A percentile compares a stretch with the other conserved stretches of the same genome.
These are phyloP conservation scores for Podochytrium sp. DNA, from an alignment of 192 early-diverging fungal species.

Conservation along the genomic window DNA sequence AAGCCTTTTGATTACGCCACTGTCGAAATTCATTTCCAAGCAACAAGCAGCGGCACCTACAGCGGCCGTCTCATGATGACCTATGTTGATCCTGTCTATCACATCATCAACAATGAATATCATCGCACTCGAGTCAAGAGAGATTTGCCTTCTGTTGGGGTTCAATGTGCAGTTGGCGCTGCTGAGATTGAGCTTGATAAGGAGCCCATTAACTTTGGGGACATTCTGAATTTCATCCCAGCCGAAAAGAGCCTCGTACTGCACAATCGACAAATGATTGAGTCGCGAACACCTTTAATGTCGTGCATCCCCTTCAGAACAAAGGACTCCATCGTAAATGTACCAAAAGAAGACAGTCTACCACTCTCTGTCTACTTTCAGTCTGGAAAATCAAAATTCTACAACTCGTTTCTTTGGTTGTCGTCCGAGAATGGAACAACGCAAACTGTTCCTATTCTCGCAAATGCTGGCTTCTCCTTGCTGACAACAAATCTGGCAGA, in stretches of 20 bases:
- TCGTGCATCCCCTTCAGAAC: conserved; percentile 33
- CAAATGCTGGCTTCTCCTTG: conserved; percentile 36
- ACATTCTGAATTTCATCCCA: conserved; percentile 40
- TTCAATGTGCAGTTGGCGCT: conserved; percentile 44
- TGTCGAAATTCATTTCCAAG: conserved; percentile 54
- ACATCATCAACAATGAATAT: conserved; percentile 42
- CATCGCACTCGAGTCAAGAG: conserved; percentile 39
- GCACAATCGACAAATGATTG: conserved; percentile 43
- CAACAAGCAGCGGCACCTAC: conserved; percentile 49
- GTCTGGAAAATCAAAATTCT: conserved; percentile 29
- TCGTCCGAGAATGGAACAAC: conserved; percentile 26
- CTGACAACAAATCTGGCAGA: conserved; percentile 40
- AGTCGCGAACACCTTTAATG: conserved; percentile 10
- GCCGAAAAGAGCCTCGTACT: conserved; percentile 22
- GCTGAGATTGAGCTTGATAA: conserved; percentile 34
- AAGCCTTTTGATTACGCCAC: conserved; percentile 55
- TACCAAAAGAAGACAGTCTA: conserved; percentile 3
- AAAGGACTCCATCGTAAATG: background rate
- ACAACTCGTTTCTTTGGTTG: conserved; percentile 37
- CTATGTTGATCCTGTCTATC: conserved; percentile 52
- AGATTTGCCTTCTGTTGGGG: conserved; percentile 22
- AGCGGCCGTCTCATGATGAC: conserved; percentile 44
- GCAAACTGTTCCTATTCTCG: conserved; percentile 40
- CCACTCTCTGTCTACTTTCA: conserved; percentile 31
- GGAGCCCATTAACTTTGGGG: conserved; percentile 51